Evolutionary conservation across 305 asterid genomes (phyloP).

Genomic region (Fraxinus latifolia): DNA sequence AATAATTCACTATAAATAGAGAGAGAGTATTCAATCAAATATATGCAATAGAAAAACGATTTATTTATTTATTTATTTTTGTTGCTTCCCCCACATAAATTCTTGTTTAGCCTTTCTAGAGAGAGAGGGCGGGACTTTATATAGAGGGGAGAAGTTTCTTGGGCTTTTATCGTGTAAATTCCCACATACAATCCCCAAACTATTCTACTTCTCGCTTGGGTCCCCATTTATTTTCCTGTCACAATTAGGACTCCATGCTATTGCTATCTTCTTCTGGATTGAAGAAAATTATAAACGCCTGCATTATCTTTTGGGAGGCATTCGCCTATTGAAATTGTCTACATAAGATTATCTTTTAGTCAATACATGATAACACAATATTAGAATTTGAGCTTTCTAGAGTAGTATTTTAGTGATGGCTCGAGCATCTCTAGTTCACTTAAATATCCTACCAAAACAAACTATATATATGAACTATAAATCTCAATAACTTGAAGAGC

Average conservation of each 20-base stretch:
- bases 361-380: neutral
- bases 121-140: neutral
- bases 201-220: neutral
- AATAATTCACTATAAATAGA: neutral
- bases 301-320: neutral
- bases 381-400: neutral
- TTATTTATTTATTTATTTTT: neutral
- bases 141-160: neutral
- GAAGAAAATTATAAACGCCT: too few relatives aligned
- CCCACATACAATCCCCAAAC: neutral
- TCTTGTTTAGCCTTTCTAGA: slow-evolving; percentile 20
- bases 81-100: slow-evolving; percentile 12
- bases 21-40: neutral
- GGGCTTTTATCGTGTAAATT: neutral
- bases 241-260: neutral
- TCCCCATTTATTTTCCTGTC: neutral
- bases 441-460: too few relatives aligned
- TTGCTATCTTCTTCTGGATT: neutral
- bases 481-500: neutral
- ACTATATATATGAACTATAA: too few relatives aligned
- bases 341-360: neutral
- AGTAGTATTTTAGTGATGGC: neutral
- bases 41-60: slow-evolving; percentile 8
- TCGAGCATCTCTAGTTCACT: neutral
- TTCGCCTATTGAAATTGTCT: neutral